Percentiles rank a stretch among this genome's conserved stretches.
These are phyloP conservation scores for Phytophthora pseudosyringae DNA, from an alignment of 352 stramenopile genomes.

Conservation along the genomic window DNA sequence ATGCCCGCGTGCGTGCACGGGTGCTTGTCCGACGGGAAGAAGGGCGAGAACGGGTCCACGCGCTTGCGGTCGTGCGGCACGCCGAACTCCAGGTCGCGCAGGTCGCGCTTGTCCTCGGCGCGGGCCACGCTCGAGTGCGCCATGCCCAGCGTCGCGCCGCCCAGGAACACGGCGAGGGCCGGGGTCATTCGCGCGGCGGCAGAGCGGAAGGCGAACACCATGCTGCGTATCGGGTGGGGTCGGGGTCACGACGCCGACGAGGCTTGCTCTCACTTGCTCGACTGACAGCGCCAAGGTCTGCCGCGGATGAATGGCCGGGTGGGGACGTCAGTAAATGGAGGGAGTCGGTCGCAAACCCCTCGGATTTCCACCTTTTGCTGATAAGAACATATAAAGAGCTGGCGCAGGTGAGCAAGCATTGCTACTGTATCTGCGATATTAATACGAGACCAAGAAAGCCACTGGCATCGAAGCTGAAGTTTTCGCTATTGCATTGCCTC, in stretches of 20 bases:
- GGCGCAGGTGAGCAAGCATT: neutral
- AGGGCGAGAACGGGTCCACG: conserved; percentile 89
- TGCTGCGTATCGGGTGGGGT: conserved; percentile 19
- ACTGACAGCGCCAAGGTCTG: conserved; percentile 10
- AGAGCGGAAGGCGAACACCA: conserved; percentile 72
- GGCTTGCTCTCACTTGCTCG: conserved; percentile 11
- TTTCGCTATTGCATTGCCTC: neutral
- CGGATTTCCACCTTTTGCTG: neutral
- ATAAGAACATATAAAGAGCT: neutral
- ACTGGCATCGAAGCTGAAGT: too few species aligned
- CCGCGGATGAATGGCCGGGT: conserved; percentile 21
- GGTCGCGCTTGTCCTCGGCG: conserved; percentile 74
- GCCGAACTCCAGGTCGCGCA: conserved; percentile 88
- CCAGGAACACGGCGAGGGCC: conserved; percentile 58
- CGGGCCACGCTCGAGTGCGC: conserved; percentile 43
- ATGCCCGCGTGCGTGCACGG: conserved; percentile 90
- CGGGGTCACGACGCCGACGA: neutral
- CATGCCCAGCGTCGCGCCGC: conserved; percentile 52
- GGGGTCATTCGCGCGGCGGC: conserved; percentile 50
- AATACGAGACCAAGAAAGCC: neutral
- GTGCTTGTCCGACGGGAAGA: conserved; percentile 92
- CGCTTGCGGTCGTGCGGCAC: conserved; percentile 88
- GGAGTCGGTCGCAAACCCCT: neutral
- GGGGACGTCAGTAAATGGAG: neutral
- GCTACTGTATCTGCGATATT: neutral